These are phyloP conservation scores for Pleurotus eryngii DNA, from an alignment of 768 basidiomycete species.

Conservation along the genomic window DNA sequence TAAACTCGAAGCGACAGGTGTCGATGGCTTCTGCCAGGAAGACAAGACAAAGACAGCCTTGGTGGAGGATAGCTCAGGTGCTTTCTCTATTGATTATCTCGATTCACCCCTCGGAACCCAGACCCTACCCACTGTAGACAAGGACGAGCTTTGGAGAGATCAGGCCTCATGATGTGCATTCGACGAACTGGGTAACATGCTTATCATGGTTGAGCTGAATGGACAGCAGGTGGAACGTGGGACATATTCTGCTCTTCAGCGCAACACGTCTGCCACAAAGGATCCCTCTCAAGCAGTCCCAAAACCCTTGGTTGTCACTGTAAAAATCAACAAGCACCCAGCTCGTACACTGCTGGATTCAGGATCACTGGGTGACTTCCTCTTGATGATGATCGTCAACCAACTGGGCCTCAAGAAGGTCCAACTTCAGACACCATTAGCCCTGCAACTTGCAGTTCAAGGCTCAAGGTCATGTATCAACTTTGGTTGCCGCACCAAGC, in stretches of 20 bases:
- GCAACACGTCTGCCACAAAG: conserved; percentile 3
- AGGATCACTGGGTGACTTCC: conserved; percentile 28
- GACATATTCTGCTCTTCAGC: conserved; percentile 7
- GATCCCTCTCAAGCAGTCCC: conserved; percentile 14
- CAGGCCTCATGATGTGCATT: too few species aligned
- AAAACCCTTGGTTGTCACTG: conserved; percentile 19
- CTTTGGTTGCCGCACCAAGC: conserved; percentile 9
- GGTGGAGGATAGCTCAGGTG: too few species aligned
- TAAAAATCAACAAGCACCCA: conserved; percentile 20
- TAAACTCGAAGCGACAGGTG: too few species aligned
- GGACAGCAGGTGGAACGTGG: neutral
- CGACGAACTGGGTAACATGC: too few species aligned
- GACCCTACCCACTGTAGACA: too few species aligned
- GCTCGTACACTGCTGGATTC: conserved; percentile 25
- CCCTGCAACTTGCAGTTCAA: conserved; percentile 23
- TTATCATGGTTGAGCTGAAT: neutral
- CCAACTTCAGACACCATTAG: conserved; percentile 23
- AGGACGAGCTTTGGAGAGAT: too few species aligned
- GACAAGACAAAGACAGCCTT: too few species aligned
- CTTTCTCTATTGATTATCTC: too few species aligned
- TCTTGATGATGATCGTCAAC: conserved; percentile 24
- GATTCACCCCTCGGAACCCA: too few species aligned
- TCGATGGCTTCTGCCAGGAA: too few species aligned
- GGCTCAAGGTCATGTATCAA: conserved; percentile 27
- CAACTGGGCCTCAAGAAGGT: conserved; percentile 19